Percentiles rank a stretch among this genome's conserved stretches.
Conservation (phyloP, 2,329 filamentous ascomycete genomes). For the Verticillium nubilum region DNA sequence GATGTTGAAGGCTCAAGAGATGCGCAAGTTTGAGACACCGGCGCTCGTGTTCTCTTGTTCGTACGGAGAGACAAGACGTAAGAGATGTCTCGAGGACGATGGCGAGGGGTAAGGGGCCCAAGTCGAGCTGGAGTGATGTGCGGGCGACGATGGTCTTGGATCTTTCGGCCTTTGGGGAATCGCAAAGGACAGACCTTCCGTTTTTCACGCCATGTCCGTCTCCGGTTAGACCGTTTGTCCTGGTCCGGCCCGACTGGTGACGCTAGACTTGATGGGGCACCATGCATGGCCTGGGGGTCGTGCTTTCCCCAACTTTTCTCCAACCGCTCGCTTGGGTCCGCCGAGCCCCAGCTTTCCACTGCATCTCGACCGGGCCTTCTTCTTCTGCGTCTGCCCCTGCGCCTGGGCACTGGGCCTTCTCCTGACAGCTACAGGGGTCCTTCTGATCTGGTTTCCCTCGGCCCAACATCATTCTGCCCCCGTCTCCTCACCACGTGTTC, state of each 20-base stretch:
- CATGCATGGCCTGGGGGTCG: slow-evolving; percentile 1
- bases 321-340: neutral
- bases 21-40: neutral
- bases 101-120: neutral
- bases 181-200: neutral
- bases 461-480: no score
- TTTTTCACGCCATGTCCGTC: neutral
- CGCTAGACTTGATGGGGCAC: neutral
- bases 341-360: neutral
- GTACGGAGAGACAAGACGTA: neutral
- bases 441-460: no score
- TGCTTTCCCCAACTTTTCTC: slow-evolving; percentile 4
- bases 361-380: neutral
- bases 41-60: neutral
- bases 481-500: no score
- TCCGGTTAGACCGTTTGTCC: neutral
- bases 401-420: no score
- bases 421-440: no score
- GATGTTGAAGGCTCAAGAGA: neutral
- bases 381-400: neutral
- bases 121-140: neutral
- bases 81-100: neutral
- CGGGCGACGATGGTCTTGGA: neutral
- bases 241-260: neutral
- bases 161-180: neutral